Base-by-base conservation (phyloP, 257 asterid species). In the Solanum ossicruentum region DNA sequence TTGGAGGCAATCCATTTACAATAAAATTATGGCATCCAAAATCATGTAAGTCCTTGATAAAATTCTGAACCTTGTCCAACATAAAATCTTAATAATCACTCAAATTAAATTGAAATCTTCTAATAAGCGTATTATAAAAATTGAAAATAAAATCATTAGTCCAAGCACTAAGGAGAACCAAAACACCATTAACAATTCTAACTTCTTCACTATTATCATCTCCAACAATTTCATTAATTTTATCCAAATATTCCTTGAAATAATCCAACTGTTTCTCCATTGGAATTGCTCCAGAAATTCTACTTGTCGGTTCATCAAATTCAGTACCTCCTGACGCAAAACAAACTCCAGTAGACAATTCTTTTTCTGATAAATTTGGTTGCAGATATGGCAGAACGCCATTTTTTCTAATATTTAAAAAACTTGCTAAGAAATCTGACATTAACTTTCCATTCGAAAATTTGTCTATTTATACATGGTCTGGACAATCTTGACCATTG, bases 1-100 rank as follows among this genome's bases (percentile, higher is more conserved):
- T 60, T 7, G 84, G 87, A 8, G 87, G 87, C 49, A 85, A 84
- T 82, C 87, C 87, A n/a, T 69, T 52, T 39, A 85, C 77, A 2
- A 60, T 56, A 17, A 85, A 56, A 26, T 26, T 26, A 26, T 82
- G 28, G 2, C 28, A 28, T 26, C 26, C 26, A 26, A 26, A 1
- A 26, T 26, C 26, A 26, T 26, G 26, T 26, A 26, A 26, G 26
- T 26, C 26, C 86, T 84, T 84, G 57, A 72, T 8, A 70, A 84
- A 54, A 4, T 9, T 21, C 63, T 85, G 87, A 43, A 85, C 49
- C 11, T 85, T 78, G 41, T 49, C 52, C 9, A 75, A 80, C n/a
- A 85, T 45, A 51, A 85, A 85, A 47, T 75, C 56, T 61, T 75
- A 78, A 69, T 85, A 85, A 18, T 8, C 49, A 55, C 23, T 45